Conservation (phyloP, 768 basidiomycete genomes). For the Mycena floridula region DNA sequence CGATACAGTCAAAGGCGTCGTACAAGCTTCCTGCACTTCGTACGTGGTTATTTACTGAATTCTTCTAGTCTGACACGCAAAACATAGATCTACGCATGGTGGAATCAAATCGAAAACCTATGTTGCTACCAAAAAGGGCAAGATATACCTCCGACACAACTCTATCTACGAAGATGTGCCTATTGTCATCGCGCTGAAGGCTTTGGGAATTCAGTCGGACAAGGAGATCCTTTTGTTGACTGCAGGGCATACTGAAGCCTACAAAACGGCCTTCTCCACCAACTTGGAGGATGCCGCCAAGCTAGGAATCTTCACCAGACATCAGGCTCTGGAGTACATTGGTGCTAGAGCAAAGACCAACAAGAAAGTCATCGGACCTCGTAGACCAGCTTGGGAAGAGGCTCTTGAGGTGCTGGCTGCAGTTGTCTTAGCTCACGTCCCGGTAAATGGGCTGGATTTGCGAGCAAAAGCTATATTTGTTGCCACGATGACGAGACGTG, state of each 20-base stretch:
- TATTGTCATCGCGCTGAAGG: conserved; percentile 93
- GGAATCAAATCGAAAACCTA: conserved; percentile 96
- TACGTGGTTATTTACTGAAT: conserved; percentile 32
- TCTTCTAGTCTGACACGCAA: conserved; percentile 7
- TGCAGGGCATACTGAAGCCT: conserved; percentile 86
- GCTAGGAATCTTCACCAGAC: conserved; percentile 83
- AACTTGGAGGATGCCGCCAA: conserved; percentile 94
- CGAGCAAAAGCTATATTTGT: conserved; percentile 94
- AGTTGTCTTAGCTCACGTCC: conserved; percentile 94
- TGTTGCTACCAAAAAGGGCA: conserved; percentile 90
- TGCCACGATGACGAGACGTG: conserved; percentile 94
- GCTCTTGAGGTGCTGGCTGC: conserved; percentile 95
- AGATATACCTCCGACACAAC: conserved; percentile 96
- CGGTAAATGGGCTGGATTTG: conserved; percentile 85
- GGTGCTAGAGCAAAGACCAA: conserved; percentile 90
- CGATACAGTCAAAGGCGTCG: conserved; percentile 81
- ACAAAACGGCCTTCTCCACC: conserved; percentile 80
- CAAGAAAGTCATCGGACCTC: conserved; percentile 70
- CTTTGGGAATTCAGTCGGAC: conserved; percentile 93
- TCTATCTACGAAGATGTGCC: conserved; percentile 97
- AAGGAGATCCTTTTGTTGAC: conserved; percentile 95
- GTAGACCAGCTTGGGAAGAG: conserved; percentile 88
- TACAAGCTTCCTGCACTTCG: conserved; percentile 96
- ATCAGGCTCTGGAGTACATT: conserved; percentile 93
- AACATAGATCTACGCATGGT: conserved; percentile 65